Conservation (phyloP, 1,284 basidiomycete genomes). For the Phaffia rhodozyma region DNA sequence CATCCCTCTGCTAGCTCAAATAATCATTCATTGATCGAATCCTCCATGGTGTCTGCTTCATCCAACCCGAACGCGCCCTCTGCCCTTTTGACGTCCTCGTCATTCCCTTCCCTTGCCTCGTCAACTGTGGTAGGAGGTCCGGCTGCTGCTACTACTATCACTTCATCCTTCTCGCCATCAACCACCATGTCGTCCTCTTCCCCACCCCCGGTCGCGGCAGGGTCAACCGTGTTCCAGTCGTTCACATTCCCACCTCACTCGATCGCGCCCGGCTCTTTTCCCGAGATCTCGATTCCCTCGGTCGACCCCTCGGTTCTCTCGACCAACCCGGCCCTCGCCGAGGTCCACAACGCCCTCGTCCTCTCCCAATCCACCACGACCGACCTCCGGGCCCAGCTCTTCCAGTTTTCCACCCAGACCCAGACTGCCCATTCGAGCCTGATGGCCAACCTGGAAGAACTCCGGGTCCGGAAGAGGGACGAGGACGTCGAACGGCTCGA, state of each 20-base stretch:
- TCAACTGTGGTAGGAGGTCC: too few relatives aligned
- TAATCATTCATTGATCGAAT: constrained; percentile 6
- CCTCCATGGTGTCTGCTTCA: too few relatives aligned
- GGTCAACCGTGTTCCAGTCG: constrained; percentile 24
- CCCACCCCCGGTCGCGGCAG: constrained; percentile 23
- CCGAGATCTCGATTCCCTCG: constrained; percentile 24
- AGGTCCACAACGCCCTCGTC: constrained; percentile 65
- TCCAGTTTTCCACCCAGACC: constrained; percentile 51
- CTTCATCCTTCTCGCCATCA: constrained; percentile 17
- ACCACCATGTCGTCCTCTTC: constrained; percentile 24
- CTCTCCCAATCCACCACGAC: constrained; percentile 52
- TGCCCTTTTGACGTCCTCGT: too few relatives aligned
- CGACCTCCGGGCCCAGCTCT: constrained; percentile 65
- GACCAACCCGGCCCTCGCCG: constrained; percentile 53
- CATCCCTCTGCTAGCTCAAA: constrained; percentile 5
- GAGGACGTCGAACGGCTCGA: constrained; percentile 71
- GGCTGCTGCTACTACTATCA: constrained; percentile 2
- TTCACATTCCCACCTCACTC: constrained; percentile 26
- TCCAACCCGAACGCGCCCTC: too few relatives aligned
- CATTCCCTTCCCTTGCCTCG: too few relatives aligned
- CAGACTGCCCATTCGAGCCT: constrained; percentile 53
- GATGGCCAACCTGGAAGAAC: constrained; percentile 57
- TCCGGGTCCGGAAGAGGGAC: constrained; percentile 62
- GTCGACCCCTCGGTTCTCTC: constrained; percentile 20
- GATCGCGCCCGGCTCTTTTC: constrained; percentile 23